A percentile compares a stretch with the other conserved stretches of the same genome.
Evolutionary conservation across 1,284 basidiomycete genomes (phyloP).

Genomic region (Rhodotorula sp.): DNA sequence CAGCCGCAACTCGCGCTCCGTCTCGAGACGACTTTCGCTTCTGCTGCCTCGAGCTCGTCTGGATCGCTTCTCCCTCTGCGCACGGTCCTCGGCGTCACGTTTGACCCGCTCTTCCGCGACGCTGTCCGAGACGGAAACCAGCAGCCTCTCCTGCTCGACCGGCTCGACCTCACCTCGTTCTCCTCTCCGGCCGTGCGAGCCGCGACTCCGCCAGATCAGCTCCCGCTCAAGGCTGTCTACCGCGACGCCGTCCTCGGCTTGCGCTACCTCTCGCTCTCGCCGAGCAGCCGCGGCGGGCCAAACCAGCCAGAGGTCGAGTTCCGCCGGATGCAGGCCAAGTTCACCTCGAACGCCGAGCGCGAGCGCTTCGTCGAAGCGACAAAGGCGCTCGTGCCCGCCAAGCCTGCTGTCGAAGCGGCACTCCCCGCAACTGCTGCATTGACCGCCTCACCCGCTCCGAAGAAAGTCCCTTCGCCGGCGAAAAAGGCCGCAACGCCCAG

Average conservation of each 20-base stretch:
- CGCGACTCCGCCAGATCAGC: slow-evolving; percentile 12
- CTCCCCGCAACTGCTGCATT: background rate
- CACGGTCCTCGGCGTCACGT: slow-evolving; percentile 13
- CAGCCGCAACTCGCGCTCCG: slow-evolving; percentile 14
- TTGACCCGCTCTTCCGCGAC: slow-evolving; percentile 22
- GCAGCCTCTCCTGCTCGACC: slow-evolving; percentile 20
- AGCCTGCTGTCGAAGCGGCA: slow-evolving; percentile 11
- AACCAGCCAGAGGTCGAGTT: slow-evolving; percentile 3
- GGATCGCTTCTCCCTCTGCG: background rate
- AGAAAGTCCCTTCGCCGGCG: background rate
- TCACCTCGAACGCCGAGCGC: slow-evolving; percentile 7
- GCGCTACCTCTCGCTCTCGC: slow-evolving; percentile 15
- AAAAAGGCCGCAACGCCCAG: slow-evolving; percentile 1
- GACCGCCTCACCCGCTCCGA: too few relatives aligned
- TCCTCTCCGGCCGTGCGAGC: slow-evolving; percentile 5
- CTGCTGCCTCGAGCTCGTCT: background rate
- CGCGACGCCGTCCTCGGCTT: slow-evolving; percentile 21
- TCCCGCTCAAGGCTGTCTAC: slow-evolving; percentile 32
- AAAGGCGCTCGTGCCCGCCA: slow-evolving; percentile 18
- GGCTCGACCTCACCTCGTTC: slow-evolving; percentile 24
- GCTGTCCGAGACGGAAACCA: slow-evolving; percentile 1
- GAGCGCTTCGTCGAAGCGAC: slow-evolving; percentile 16
- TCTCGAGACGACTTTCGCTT: slow-evolving; percentile 6
- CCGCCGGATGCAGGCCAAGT: slow-evolving; percentile 25
- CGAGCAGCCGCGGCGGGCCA: background rate